Conservation (phyloP, 345 rosid genomes). For the Syzygium grande region DNA sequence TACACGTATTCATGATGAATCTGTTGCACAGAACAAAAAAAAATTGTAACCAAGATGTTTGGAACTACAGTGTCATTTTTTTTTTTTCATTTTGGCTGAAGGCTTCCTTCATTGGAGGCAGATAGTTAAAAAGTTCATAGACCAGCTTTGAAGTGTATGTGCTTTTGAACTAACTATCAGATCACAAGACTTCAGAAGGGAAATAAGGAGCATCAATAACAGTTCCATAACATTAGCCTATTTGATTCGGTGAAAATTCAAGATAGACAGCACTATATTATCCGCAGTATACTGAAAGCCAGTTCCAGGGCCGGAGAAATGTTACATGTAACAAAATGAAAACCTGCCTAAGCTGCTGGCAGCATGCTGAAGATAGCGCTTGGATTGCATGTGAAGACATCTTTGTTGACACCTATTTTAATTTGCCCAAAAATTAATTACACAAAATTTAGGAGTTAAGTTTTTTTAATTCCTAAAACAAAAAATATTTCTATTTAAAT, state of each 20-base stretch:
- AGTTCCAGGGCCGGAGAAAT: not conserved
- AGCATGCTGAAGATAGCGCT: conserved; percentile 73
- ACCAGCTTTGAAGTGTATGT: not conserved
- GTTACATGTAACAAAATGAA: conserved; percentile 11
- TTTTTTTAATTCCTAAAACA: too few species aligned
- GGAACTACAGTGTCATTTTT: not conserved
- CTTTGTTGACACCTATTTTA: too few species aligned
- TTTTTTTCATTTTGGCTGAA: not conserved
- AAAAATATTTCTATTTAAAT: too few species aligned
- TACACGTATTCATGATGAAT: not conserved
- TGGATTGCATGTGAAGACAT: conserved; percentile 81
- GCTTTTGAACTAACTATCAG: not conserved
- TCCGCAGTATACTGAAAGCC: not conserved
- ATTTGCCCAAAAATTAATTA: too few species aligned
- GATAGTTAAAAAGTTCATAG: not conserved
- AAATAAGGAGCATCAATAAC: not conserved
- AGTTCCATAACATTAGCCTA: not conserved
- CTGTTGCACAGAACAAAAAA: not conserved
- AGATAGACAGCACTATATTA: not conserved
- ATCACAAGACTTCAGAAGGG: not conserved
- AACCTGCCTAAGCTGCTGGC: conserved; percentile 97
- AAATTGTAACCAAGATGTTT: not conserved
- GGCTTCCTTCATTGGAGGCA: not conserved
- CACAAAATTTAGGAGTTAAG: too few species aligned
- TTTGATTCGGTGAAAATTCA: not conserved